phyloP scores from a whole-genome alignment of 2,329 filamentous ascomycete genomes.

The Acarospora socialis region DNA sequence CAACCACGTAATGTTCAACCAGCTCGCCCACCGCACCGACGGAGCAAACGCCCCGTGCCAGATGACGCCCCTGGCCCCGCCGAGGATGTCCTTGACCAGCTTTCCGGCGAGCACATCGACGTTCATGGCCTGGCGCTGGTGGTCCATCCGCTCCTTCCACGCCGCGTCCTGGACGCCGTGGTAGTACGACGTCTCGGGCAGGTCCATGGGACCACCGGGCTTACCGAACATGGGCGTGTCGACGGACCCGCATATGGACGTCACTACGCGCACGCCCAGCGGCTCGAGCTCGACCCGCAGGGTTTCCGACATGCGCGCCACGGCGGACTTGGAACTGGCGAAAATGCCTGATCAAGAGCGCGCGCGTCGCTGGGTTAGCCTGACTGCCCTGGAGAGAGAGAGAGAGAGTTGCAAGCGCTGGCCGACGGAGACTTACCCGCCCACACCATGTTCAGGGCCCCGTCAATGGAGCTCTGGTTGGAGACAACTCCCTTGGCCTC shows the following conservation, averaged over 20 bases:
- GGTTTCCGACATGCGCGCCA: slow-evolving; percentile 14
- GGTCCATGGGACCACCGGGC: slow-evolving; percentile 4
- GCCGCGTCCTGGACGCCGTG: no score
- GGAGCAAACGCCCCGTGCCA: no score
- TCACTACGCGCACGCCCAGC: slow-evolving; percentile 16
- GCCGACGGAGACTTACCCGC: background rate
- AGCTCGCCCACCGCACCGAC: no score
- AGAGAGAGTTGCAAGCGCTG: background rate
- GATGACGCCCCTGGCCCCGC: no score
- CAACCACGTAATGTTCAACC: no score
- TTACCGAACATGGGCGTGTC: slow-evolving; percentile 9
- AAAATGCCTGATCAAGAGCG: slow-evolving; percentile 9
- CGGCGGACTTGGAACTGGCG: slow-evolving; percentile 17
- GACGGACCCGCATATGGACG: slow-evolving; percentile 15
- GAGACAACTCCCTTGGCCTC: slow-evolving; percentile 15
- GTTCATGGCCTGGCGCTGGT: no score
- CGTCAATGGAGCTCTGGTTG: slow-evolving; percentile 18
- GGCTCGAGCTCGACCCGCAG: slow-evolving; percentile 17
- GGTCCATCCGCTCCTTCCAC: no score
- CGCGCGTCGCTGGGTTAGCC: slow-evolving; percentile 3
- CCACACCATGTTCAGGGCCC: background rate
- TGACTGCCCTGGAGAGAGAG: background rate
- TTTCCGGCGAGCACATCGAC: no score
- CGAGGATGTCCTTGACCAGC: no score
- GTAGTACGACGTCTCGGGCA: slow-evolving; percentile 15